Conservation (phyloP, 495 filamentous ascomycete species). For the Podospora didyma region DNA sequence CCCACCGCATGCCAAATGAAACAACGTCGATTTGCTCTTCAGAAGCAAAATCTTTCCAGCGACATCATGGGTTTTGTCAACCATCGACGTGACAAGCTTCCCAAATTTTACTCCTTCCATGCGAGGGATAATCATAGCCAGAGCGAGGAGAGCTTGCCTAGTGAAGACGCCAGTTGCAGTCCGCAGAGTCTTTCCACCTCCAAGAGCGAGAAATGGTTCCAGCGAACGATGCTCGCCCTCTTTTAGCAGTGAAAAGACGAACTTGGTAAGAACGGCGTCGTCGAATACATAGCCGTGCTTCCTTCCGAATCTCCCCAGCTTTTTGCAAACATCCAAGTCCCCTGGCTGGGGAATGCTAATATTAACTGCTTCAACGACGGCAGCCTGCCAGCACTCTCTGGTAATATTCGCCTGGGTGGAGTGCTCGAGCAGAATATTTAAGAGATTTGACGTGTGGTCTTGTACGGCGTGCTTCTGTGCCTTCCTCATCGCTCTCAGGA, state of each 20-base stretch:
- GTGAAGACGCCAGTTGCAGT: slow-evolving; percentile 3
- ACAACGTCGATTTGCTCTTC: slow-evolving; percentile 4
- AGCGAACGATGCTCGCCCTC: neutral
- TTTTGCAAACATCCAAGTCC: neutral
- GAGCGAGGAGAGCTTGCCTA: neutral
- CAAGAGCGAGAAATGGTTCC: neutral
- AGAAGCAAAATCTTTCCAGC: slow-evolving; percentile 2
- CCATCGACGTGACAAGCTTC: neutral
- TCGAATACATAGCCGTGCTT: slow-evolving; percentile 1
- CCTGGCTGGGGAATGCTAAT: neutral
- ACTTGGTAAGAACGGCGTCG: neutral
- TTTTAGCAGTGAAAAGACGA: neutral
- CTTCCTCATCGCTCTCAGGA: neutral
- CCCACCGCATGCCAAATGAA: slow-evolving; percentile 3
- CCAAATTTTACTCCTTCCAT: neutral
- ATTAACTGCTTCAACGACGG: neutral
- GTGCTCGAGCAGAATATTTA: slow-evolving; percentile 1
- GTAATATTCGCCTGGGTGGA: slow-evolving; percentile 4
- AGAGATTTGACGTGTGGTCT: neutral
- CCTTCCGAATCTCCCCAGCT: slow-evolving; percentile 2
- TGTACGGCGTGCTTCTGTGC: neutral
- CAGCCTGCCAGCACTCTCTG: slow-evolving; percentile 6
- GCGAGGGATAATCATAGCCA: neutral
- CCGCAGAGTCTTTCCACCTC: neutral
- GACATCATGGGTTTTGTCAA: neutral